phyloP scores from a whole-genome alignment of 2,329 filamentous ascomycete species.

The Didymella arachidicola region DNA sequence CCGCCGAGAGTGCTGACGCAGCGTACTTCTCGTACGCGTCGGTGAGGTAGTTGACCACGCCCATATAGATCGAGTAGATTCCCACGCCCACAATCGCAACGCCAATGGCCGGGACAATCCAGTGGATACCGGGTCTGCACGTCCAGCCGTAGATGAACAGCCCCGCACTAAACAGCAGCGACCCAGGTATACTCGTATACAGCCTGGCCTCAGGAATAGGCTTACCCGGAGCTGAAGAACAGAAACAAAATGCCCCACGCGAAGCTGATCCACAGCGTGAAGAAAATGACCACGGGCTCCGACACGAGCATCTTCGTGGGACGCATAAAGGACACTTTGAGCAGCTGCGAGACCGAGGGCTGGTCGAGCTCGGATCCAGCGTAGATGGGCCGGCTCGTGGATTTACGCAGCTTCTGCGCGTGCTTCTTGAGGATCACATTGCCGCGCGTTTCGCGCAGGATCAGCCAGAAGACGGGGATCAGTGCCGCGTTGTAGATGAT shows the following conservation, averaged over 20 bases:
- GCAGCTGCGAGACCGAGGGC: constrained; percentile 25
- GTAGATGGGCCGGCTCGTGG: constrained; percentile 39
- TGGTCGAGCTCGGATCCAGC: constrained; percentile 40
- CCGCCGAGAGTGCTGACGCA: constrained; percentile 57
- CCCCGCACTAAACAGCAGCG: constrained; percentile 46
- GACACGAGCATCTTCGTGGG: constrained; percentile 53
- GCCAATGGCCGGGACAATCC: constrained; percentile 41
- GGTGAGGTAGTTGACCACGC: constrained; percentile 58
- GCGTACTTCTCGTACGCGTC: constrained; percentile 60
- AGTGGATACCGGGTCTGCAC: constrained; percentile 46
- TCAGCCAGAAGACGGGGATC: constrained; percentile 54
- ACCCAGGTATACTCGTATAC: constrained; percentile 54
- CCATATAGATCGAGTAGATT: constrained; percentile 54
- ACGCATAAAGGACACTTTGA: constrained; percentile 53
- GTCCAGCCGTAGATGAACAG: constrained; percentile 44
- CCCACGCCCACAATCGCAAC: constrained; percentile 38
- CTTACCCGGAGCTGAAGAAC: constrained; percentile 52
- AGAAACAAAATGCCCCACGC: constrained; percentile 56
- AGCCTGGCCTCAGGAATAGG: constrained; percentile 55
- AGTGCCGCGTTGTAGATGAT: constrained; percentile 55
- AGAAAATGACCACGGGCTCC: constrained; percentile 54
- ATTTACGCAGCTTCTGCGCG: constrained; percentile 50
- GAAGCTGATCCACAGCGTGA: constrained; percentile 56
- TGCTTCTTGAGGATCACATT: constrained; percentile 54
- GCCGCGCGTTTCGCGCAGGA: constrained; percentile 53